These are phyloP conservation scores for Pisolithus thermaeus DNA, from an alignment of 1,284 basidiomycete species.

Conservation along the genomic window DNA sequence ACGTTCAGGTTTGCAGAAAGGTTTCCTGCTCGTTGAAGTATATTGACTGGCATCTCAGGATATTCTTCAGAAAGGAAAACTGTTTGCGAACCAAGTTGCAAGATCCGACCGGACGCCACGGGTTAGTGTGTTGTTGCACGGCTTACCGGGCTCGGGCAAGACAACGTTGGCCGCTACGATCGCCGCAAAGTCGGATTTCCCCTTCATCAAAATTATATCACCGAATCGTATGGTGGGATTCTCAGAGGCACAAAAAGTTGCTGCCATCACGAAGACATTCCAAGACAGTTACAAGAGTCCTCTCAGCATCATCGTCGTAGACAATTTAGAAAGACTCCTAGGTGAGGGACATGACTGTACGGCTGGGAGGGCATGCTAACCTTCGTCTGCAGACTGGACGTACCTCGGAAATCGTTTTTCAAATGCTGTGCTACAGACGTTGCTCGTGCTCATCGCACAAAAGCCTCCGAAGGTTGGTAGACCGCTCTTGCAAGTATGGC, in stretches of 20 bases:
- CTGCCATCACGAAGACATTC: conserved; percentile 91
- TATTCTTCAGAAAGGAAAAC: conserved; percentile 83
- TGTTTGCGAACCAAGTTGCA: conserved; percentile 95
- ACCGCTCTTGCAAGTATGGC: not conserved
- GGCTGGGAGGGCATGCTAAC: not conserved
- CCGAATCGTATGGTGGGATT: conserved; percentile 98
- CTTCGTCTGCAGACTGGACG: conserved; percentile 74
- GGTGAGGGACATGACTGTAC: conserved; percentile 42
- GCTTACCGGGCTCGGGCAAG: conserved; percentile 89
- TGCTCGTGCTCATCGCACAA: conserved; percentile 86
- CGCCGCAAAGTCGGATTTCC: conserved; percentile 88
- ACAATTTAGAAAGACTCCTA: conserved; percentile 85
- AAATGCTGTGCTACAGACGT: conserved; percentile 87
- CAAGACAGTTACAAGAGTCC: conserved; percentile 97
- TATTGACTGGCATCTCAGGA: conserved; percentile 46
- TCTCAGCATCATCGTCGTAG: conserved; percentile 94
- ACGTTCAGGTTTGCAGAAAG: conserved; percentile 60
- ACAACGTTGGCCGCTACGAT: conserved; percentile 95
- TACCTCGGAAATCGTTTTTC: conserved; percentile 96
- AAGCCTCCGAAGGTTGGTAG: conserved; percentile 82
- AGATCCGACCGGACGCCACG: conserved; percentile 87
- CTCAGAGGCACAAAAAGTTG: conserved; percentile 87
- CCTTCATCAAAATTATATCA: conserved; percentile 97
- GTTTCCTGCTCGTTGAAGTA: not conserved
- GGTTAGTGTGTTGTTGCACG: conserved; percentile 88